Evolutionary conservation across 805 yeast species (phyloP).

Genomic region (Teunomyces lycoperdinae): DNA sequence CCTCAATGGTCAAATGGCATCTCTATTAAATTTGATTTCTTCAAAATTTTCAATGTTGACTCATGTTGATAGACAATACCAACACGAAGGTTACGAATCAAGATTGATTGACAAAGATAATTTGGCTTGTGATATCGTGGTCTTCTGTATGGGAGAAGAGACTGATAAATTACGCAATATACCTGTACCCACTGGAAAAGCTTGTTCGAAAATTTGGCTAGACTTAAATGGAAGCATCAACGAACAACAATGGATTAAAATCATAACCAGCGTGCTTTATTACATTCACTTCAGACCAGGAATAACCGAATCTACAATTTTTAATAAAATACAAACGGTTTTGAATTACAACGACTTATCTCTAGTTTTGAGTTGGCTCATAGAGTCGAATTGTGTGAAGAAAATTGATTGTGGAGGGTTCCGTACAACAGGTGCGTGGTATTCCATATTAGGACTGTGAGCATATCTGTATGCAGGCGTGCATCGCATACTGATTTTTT

Average conservation of each 20-base stretch:
- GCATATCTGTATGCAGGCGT: background rate
- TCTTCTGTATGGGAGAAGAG: slow-evolving; percentile 19
- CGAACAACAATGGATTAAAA: slow-evolving; percentile 54
- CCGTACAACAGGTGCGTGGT: slow-evolving; percentile 49
- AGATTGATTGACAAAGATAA: slow-evolving; percentile 67
- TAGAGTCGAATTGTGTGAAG: slow-evolving; percentile 33
- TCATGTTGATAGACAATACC: slow-evolving; percentile 51
- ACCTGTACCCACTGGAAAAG: slow-evolving; percentile 55
- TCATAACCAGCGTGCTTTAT: slow-evolving; percentile 45
- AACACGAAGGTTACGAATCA: slow-evolving; percentile 67
- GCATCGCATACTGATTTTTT: background rate
- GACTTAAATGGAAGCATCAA: slow-evolving; percentile 63
- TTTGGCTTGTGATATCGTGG: slow-evolving; percentile 61
- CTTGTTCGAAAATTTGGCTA: slow-evolving; percentile 73
- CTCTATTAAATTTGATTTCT: slow-evolving; percentile 55
- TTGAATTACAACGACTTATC: slow-evolving; percentile 27
- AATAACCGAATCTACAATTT: slow-evolving; percentile 19
- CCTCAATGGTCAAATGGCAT: slow-evolving; percentile 61
- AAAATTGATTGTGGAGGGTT: slow-evolving; percentile 36
- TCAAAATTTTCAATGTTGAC: slow-evolving; percentile 10
- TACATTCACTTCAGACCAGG: slow-evolving; percentile 39
- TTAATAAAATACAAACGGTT: slow-evolving; percentile 26
- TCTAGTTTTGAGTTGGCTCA: slow-evolving; percentile 39
- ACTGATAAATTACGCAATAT: slow-evolving; percentile 10
- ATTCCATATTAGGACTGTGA: slow-evolving; percentile 31